Evolutionary conservation across 257 asterid genomes (phyloP).

Genomic region (Nicotiana undulata): DNA sequence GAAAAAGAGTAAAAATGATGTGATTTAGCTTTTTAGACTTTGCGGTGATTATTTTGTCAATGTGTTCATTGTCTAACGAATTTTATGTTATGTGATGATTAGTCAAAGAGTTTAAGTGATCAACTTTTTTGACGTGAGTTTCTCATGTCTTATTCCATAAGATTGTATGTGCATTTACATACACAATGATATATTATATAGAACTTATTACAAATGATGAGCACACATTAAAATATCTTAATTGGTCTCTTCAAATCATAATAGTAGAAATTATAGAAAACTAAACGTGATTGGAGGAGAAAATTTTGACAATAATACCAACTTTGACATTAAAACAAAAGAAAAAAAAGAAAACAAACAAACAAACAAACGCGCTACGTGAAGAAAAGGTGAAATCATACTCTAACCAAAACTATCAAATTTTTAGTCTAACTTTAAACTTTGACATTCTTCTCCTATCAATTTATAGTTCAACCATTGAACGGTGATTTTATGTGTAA

Average conservation of each 20-base stretch:
- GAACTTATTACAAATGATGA: neutral
- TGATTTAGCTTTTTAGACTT: neutral
- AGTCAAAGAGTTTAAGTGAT: neutral
- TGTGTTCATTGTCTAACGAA: neutral
- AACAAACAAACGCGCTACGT: too few relatives aligned
- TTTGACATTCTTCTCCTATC: neutral
- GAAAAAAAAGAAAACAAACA: too few relatives aligned
- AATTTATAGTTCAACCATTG: neutral
- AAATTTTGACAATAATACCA: neutral
- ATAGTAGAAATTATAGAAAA: neutral
- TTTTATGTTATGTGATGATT: slow-evolving; percentile 1
- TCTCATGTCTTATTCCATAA: neutral
- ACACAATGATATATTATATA: neutral
- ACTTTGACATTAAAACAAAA: neutral
- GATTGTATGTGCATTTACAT: neutral
- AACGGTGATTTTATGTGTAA: neutral
- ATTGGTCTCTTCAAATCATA: neutral
- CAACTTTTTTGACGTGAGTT: slow-evolving; percentile 4
- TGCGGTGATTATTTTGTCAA: neutral
- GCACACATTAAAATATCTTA: neutral
- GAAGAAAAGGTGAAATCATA: neutral
- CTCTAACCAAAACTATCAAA: neutral
- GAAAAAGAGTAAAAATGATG: too few relatives aligned
- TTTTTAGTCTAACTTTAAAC: neutral
- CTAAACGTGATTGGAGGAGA: slow-evolving; percentile 8